These are phyloP conservation scores for Penicillium palitans DNA, from an alignment of 2,329 filamentous ascomycete species.

Conservation along the genomic window DNA sequence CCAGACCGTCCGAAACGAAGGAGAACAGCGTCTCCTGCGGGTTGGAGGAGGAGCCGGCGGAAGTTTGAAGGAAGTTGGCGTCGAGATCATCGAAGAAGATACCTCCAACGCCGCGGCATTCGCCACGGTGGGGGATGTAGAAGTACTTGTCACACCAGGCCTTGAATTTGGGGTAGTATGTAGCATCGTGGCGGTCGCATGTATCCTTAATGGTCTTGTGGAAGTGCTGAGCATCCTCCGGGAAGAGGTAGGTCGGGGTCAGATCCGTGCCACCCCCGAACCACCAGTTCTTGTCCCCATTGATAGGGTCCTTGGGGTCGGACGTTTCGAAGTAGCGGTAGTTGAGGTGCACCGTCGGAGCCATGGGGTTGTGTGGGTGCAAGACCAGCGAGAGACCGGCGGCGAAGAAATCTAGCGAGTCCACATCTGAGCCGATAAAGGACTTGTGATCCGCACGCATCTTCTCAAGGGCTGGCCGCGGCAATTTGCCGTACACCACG, in stretches of 20 bases:
- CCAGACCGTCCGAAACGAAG: slow-evolving; percentile 81
- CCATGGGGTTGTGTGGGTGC: slow-evolving; percentile 93
- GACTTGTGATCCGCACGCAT: slow-evolving; percentile 97
- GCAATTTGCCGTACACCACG: slow-evolving; percentile 88
- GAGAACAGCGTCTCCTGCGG: slow-evolving; percentile 87
- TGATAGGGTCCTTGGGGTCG: slow-evolving; percentile 72
- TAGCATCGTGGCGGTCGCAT: slow-evolving; percentile 89
- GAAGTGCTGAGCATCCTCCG: slow-evolving; percentile 96
- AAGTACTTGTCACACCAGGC: slow-evolving; percentile 99
- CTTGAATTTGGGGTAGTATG: slow-evolving; percentile 93
- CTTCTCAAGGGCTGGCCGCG: slow-evolving; percentile 80
- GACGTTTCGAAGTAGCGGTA: slow-evolving; percentile 98
- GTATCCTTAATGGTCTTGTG: slow-evolving; percentile 88
- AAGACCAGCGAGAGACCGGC: slow-evolving; percentile 90
- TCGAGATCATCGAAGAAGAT: slow-evolving; percentile 99
- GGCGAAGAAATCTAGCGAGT: slow-evolving; percentile 91
- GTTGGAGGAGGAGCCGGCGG: slow-evolving; percentile 61
- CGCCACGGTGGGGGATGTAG: slow-evolving; percentile 83
- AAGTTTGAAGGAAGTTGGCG: slow-evolving; percentile 47
- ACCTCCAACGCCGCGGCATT: slow-evolving; percentile 84
- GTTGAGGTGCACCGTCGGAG: slow-evolving; percentile 95
- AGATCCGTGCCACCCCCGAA: slow-evolving; percentile 94
- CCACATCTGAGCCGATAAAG: slow-evolving; percentile 70
- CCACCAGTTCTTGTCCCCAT: slow-evolving; percentile 79
- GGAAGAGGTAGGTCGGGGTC: slow-evolving; percentile 90